phyloP scores from a whole-genome alignment of 495 filamentous ascomycete species.

The Penicillium lividum region DNA sequence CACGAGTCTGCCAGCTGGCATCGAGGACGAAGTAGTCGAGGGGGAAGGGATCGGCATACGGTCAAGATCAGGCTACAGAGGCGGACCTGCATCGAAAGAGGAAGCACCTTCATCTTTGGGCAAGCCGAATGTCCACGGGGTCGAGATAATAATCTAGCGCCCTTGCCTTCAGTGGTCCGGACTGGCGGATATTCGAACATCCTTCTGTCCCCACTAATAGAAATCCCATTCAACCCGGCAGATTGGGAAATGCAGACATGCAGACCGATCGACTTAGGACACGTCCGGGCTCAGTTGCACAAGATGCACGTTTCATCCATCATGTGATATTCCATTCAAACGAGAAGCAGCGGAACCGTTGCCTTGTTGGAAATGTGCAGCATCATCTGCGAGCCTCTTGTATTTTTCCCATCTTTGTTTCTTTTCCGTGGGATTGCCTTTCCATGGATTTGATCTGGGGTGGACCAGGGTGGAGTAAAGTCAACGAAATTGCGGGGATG shows the following conservation, averaged over 20 bases:
- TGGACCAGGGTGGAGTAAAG: conserved; percentile 8
- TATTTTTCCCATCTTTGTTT: conserved; percentile 4
- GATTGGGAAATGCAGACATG: conserved; percentile 13
- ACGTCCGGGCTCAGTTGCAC: conserved; percentile 17
- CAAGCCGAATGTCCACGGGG: conserved; percentile 14
- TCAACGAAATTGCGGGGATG: conserved; percentile 8
- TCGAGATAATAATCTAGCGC: conserved; percentile 1
- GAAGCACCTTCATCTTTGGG: background rate
- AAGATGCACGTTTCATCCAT: conserved; percentile 19
- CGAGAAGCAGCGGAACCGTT: conserved; percentile 6
- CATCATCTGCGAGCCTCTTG: conserved; percentile 14
- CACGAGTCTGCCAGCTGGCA: conserved; percentile 35
- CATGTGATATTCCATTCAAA: conserved; percentile 27
- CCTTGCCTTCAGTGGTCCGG: conserved; percentile 11
- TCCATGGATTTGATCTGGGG: conserved; percentile 3
- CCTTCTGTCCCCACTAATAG: background rate
- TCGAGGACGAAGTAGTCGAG: conserved; percentile 9
- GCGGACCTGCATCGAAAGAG: background rate
- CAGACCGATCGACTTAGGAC: conserved; percentile 16
- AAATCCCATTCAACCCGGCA: conserved; percentile 13
- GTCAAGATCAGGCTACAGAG: conserved; percentile 11
- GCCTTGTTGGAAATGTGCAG: conserved; percentile 7
- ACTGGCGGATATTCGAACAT: conserved; percentile 18
- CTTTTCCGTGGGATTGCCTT: background rate
- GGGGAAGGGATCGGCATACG: conserved; percentile 14